These are phyloP conservation scores for Sphagnum magellanicum DNA, from an alignment of 228 moss, liverwort and hornwort species.

Conservation along the genomic window DNA sequence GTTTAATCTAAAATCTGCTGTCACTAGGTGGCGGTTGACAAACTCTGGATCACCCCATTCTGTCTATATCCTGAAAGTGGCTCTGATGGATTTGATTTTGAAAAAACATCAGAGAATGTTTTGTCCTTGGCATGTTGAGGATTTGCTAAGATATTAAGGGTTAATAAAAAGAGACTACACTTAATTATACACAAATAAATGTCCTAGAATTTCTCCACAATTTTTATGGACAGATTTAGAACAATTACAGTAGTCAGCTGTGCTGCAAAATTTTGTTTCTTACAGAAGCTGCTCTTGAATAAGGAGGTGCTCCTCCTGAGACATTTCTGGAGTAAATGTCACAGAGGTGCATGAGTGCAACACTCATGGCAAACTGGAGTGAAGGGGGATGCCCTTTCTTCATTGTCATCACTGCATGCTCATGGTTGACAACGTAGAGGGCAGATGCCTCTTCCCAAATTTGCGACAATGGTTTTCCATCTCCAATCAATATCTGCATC, in stretches of 20 bases:
- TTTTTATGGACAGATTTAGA: no score
- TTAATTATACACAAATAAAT: no score
- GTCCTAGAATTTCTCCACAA: no score
- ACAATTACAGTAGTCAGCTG: neutral
- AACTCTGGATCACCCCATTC: no score
- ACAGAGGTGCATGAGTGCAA: conserved; percentile 32
- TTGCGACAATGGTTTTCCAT: conserved; percentile 26
- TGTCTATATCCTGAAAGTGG: no score
- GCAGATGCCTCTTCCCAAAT: conserved; percentile 57
- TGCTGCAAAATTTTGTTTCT: conserved; percentile 32
- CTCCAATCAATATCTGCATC: conserved; percentile 34
- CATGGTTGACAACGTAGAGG: conserved; percentile 29
- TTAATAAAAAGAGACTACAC: no score
- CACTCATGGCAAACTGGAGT: conserved; percentile 34
- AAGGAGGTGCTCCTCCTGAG: conserved; percentile 16
- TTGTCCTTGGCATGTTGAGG: no score
- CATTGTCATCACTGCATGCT: conserved; percentile 20
- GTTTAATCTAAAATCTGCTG: no score
- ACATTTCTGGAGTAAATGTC: conserved; percentile 36
- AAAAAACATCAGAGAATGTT: no score
- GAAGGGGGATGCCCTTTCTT: conserved; percentile 26
- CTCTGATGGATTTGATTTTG: no score
- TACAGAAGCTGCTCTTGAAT: conserved; percentile 26
- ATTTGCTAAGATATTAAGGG: no score
- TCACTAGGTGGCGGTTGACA: no score